Evolutionary conservation across 2,329 filamentous ascomycete genomes (phyloP), one percentile per base, ranked within the genome.

Genomic region (Colletotrichum euphorbiae): DNA sequence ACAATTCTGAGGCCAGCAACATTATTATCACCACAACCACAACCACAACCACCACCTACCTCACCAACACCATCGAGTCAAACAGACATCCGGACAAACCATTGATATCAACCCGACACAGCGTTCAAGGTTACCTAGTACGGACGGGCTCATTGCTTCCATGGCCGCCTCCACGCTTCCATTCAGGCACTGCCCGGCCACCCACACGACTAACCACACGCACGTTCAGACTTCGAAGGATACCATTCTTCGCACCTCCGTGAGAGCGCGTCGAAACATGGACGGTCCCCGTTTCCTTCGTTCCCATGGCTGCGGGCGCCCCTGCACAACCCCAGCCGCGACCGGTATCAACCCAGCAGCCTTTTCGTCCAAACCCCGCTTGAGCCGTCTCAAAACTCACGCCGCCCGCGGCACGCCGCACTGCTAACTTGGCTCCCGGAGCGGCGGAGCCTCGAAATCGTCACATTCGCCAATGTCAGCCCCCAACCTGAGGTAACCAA

Each of bases 321-420:
- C 64, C 62, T 66, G 66, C 66, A 46, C 54, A 36, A 42, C 62
- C 66, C 48, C 50, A 19, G 61, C 43, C 42, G 28, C 48, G 59
- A 19, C 62, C 48, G 40, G 31, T 59, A 66, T 59, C 54, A 54
- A 59, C 61, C 54, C 61, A 36, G 42, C 48, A 65, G 42, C 61
- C 33, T 48, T 65, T 62, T 69, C 61, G 54, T 69, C 66, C 48
- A 65, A 69, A 60, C 61, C 61, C 66, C 60, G 65, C 65, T 58
- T 57, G 60, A 46, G 40, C 60, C 24, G 51, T 68, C 60, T 58
- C n/a, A n/a, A n/a, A n/a, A n/a, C n/a, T n/a, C 43, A 63, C 60
- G 52, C 52, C 52, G 60, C 21, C 54, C 48, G 43, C 54, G 54
- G 61, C 40, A 55, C 48, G 43, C 54, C 48, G 61, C 40, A 55